Evolutionary conservation across 78 protist species (phyloP).

Genomic region (Isochrysis galbana): DNA sequence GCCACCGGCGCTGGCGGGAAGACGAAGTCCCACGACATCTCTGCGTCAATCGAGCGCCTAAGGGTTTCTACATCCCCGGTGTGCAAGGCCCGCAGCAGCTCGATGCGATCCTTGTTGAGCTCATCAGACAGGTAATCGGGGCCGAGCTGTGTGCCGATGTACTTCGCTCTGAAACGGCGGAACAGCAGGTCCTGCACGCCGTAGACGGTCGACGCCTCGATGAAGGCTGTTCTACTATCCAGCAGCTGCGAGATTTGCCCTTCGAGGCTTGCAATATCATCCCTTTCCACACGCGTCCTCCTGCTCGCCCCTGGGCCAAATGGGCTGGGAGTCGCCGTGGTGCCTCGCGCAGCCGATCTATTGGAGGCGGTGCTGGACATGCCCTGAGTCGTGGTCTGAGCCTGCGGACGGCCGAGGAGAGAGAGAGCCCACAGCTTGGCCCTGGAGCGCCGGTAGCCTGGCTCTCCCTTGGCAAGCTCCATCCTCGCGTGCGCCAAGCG

Average conservation of each 20-base stretch:
- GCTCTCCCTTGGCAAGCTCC: too few relatives aligned
- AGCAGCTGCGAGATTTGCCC: not conserved
- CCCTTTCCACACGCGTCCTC: too few relatives aligned
- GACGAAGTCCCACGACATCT: not conserved
- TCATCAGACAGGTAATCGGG: not conserved
- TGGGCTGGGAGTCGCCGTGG: too few relatives aligned
- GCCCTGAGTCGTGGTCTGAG: too few relatives aligned
- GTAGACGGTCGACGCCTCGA: not conserved
- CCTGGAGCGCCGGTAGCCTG: too few relatives aligned
- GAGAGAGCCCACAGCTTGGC: too few relatives aligned
- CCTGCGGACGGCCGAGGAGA: too few relatives aligned
- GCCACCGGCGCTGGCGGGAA: not conserved
- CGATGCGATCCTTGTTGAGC: not conserved
- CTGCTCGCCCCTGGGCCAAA: too few relatives aligned
- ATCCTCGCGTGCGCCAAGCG: too few relatives aligned
- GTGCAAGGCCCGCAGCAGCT: not conserved
- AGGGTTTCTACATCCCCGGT: not conserved
- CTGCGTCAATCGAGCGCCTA: not conserved
- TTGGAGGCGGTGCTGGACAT: too few relatives aligned
- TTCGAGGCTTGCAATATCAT: too few relatives aligned
- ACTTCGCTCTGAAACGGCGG: not conserved
- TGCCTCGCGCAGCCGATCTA: too few relatives aligned
- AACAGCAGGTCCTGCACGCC: not conserved
- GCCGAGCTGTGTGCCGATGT: not conserved
- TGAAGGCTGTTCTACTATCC: not conserved